A percentile compares a stretch with the other conserved stretches of the same genome.
Conservation (phyloP, 2,329 filamentous ascomycete genomes). For the Aspergillus uvarum region DNA sequence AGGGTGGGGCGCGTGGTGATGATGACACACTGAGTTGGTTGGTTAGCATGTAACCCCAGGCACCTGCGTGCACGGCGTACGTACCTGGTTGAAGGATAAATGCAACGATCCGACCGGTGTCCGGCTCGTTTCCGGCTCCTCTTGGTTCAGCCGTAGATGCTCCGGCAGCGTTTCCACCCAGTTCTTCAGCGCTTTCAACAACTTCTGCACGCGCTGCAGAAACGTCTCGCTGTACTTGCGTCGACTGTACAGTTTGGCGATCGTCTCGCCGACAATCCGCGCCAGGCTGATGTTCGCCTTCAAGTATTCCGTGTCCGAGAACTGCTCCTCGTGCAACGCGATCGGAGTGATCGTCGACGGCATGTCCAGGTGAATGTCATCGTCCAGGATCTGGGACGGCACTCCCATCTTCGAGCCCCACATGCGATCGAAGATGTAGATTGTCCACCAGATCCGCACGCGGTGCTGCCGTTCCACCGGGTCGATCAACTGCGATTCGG, state of each 20-base stretch:
- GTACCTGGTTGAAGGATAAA: constrained; percentile 38
- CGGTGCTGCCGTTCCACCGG: constrained; percentile 42
- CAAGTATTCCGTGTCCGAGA: constrained; percentile 38
- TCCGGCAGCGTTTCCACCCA: constrained; percentile 41
- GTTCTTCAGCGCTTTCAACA: constrained; percentile 39
- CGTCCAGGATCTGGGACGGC: constrained; percentile 50
- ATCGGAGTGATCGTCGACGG: constrained; percentile 34
- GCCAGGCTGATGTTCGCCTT: constrained; percentile 41
- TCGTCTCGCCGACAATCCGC: constrained; percentile 38
- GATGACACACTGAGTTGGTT: constrained; percentile 35
- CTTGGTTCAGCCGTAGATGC: constrained; percentile 33
- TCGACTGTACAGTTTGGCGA: constrained; percentile 36
- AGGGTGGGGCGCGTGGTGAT: constrained; percentile 41
- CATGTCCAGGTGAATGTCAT: constrained; percentile 47
- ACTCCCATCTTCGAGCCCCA: constrained; percentile 52
- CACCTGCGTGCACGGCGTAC: background rate
- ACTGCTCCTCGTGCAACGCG: constrained; percentile 36
- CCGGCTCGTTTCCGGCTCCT: constrained; percentile 34
- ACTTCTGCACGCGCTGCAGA: constrained; percentile 42
- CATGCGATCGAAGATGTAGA: constrained; percentile 46
- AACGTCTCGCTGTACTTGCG: constrained; percentile 40
- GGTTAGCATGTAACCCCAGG: too few relatives aligned
- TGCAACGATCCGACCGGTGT: constrained; percentile 37
- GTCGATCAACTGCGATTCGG: constrained; percentile 37
- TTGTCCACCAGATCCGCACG: constrained; percentile 41